phyloP scores from a whole-genome alignment of 257 asterid species.

The Solanum pennellii region DNA sequence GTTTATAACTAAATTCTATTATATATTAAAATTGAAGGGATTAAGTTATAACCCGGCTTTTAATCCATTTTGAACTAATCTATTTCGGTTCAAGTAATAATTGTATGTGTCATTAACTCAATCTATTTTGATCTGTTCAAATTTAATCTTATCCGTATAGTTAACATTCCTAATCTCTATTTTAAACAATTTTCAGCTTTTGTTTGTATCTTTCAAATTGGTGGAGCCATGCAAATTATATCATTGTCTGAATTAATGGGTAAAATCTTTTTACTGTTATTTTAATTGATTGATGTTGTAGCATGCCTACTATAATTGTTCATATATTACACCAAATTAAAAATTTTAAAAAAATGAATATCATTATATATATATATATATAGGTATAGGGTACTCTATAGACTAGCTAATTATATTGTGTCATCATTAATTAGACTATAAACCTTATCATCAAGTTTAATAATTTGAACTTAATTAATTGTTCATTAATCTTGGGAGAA shows the following conservation, averaged over 20 bases:
- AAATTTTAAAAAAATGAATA: too few species aligned
- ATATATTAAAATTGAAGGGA: not conserved
- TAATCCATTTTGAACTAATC: not conserved
- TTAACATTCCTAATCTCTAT: not conserved
- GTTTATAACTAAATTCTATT: not conserved
- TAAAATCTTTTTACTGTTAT: not conserved
- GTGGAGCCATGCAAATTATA: constrained; percentile 2
- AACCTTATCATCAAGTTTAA: not conserved
- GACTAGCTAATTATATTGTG: not conserved
- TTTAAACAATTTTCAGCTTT: not conserved
- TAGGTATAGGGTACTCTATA: not conserved
- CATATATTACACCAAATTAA: not conserved
- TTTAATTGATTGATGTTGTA: not conserved
- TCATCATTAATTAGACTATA: not conserved
- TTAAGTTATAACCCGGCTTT: not conserved
- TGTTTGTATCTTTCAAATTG: not conserved
- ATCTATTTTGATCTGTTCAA: not conserved
- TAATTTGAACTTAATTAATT: not conserved
- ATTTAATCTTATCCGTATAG: not conserved
- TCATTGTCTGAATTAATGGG: not conserved
- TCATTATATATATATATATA: not conserved
- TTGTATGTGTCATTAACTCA: not conserved
- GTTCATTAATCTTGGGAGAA: not conserved
- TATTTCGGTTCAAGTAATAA: not conserved
- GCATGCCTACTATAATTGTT: not conserved